Conservation (phyloP, 805 yeast species). For the Middelhovenomyces tepae region DNA sequence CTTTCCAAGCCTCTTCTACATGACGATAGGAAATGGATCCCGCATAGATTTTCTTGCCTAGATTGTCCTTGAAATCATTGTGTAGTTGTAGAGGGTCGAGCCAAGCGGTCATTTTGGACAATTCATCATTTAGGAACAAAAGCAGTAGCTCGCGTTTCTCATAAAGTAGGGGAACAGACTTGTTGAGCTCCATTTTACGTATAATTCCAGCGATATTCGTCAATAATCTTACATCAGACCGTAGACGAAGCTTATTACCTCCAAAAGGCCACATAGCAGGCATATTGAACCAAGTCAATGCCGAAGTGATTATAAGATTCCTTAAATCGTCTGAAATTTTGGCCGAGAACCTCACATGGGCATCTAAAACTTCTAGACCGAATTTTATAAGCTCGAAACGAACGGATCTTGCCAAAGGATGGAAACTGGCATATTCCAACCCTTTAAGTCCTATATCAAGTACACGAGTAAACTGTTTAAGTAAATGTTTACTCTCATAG, state of each 20-base stretch:
- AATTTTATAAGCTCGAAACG: constrained; percentile 68
- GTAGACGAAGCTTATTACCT: constrained; percentile 61
- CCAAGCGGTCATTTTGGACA: constrained; percentile 69
- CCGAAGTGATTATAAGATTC: constrained; percentile 49
- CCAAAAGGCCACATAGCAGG: constrained; percentile 73
- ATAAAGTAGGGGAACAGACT: constrained; percentile 16
- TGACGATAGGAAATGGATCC: constrained; percentile 23
- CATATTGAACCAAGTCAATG: constrained; percentile 69
- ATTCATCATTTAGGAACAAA: constrained; percentile 67
- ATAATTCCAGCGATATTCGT: constrained; percentile 38
- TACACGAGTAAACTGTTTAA: constrained; percentile 58
- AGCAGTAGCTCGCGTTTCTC: constrained; percentile 47
- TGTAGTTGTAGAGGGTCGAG: constrained; percentile 47
- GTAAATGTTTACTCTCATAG: constrained; percentile 59
- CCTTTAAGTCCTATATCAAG: constrained; percentile 38
- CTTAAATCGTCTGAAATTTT: constrained; percentile 39
- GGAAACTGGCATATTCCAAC: constrained; percentile 58
- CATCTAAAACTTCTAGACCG: constrained; percentile 53
- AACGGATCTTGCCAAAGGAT: constrained; percentile 69
- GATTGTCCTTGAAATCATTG: constrained; percentile 10
- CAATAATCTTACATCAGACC: constrained; percentile 57
- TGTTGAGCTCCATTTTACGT: constrained; percentile 16
- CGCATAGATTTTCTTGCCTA: constrained; percentile 7
- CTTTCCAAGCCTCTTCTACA: constrained; percentile 48
- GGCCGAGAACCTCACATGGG: constrained; percentile 43